Base-by-base conservation (phyloP, 1,284 basidiomycete genomes). In the Cryptococcus deneoformans region DNA sequence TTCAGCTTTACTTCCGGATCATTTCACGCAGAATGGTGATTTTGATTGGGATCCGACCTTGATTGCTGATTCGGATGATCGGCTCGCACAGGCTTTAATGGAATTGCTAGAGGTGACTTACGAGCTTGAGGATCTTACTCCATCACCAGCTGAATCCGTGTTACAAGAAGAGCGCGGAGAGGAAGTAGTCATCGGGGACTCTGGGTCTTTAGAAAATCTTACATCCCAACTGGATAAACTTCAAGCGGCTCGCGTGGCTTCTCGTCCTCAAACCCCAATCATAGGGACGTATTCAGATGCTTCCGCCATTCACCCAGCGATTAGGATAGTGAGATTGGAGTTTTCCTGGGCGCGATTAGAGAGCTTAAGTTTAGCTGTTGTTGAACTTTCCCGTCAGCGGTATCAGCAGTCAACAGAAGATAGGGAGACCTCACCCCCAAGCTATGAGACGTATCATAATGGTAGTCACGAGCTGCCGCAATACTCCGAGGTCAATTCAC, bases 81-180 rank as follows among this genome's bases (percentile, higher is more conserved):
- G 64, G 36, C 66, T 74, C 9, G 66, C 69, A 0, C 46, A 52
- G 1, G 66, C 67, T 0, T 51, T 76, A 20, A 66, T 61, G 16
- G 71, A 72, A 34, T 62, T 76, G 0, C 62, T 76, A 5, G 72
- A 76, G 39, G 69, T 68, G 2, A 62, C 67, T 1, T 70, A 74
- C 53, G 68, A 74, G 56, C 63, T 76, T 34, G 73, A 73, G 51
- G 58, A 65, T 2, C 59, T 72, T 14, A 55, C 65, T 14, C 64
- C 67, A 4, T 61, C 61, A 16, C 20, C 34, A 16, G 11, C 40
- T 42, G 40, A 42, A 12, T 16, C 40, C 11, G 5, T 42, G 16
- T 12, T 42, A 12, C 12, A 42, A 42, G 3, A 42, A 42, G 46
- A 29, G 34, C 14, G 29, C 7, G 9, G 12, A 34, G 29, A 9